phyloP scores from a whole-genome alignment of 305 asterid genomes.

The Fraxinus latifolia region DNA sequence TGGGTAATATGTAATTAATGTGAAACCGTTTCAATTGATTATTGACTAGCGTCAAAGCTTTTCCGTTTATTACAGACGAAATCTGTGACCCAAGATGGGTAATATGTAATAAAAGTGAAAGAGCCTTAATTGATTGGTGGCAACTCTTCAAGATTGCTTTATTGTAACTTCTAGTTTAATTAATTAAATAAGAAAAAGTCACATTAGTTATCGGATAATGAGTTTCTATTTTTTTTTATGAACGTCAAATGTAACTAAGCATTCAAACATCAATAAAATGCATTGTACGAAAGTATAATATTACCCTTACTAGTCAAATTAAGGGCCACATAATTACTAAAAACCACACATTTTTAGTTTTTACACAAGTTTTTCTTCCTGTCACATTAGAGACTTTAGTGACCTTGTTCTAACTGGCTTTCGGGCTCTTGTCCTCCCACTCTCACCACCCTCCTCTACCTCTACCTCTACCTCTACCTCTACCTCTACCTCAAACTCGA shows the following conservation, averaged over 20 bases:
- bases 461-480: not conserved
- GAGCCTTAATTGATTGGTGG: not conserved
- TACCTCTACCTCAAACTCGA: not conserved
- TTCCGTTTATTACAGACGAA: not conserved
- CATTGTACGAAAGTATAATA: not conserved
- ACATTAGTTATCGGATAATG: not conserved
- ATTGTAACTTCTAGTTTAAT: not conserved
- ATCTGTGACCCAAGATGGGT: not conserved
- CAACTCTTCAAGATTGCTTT: not conserved
- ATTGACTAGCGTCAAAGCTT: too few relatives aligned
- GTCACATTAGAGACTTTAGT: constrained; percentile 53
- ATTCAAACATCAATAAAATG: not conserved
- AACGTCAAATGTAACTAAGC: too few relatives aligned
- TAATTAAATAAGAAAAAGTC: not conserved
- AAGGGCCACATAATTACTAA: not conserved
- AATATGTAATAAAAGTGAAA: too few relatives aligned
- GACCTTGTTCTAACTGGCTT: constrained; percentile 71
- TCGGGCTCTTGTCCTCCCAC: constrained; percentile 45
- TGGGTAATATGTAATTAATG: not conserved
- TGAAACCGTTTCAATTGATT: too few relatives aligned
- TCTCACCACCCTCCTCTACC: not conserved
- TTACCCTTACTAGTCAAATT: constrained; percentile 25
- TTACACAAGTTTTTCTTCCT: not conserved
- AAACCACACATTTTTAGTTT: constrained; percentile 8
- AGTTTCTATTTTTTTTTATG: too few relatives aligned